Conservation (phyloP, 805 yeast species). For the Kuraishia borneana region DNA sequence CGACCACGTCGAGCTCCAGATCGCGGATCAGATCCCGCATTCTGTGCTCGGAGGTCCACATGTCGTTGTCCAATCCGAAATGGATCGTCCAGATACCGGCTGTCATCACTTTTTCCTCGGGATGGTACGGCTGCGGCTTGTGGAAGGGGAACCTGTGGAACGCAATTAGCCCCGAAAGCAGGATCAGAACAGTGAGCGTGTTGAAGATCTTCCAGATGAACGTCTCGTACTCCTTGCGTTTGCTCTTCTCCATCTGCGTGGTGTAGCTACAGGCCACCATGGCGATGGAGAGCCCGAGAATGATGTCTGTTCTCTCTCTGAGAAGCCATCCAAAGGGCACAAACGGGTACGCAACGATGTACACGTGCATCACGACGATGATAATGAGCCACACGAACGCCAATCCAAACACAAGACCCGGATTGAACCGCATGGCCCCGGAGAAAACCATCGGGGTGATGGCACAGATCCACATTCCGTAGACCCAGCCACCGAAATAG, state of each 20-base stretch:
- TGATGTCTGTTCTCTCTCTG: conserved; percentile 80
- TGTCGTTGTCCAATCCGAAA: conserved; percentile 92
- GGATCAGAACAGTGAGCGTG: conserved; percentile 3
- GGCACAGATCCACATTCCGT: conserved; percentile 50
- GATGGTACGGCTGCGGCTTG: conserved; percentile 59
- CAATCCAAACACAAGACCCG: conserved; percentile 40
- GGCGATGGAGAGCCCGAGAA: conserved; percentile 45
- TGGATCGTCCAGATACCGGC: conserved; percentile 99
- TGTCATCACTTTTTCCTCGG: conserved; percentile 63
- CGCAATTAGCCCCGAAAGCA: conserved; percentile 38
- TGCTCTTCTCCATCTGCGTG: conserved; percentile 7
- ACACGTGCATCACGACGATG: conserved; percentile 71
- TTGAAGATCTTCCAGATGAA: conserved; percentile 3
- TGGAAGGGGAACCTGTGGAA: conserved; percentile 45
- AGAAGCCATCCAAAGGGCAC: conserved; percentile 88
- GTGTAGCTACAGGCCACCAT: conserved; percentile 43
- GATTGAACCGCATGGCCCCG: conserved; percentile 40
- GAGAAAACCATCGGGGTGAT: conserved; percentile 51
- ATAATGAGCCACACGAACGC: conserved; percentile 39
- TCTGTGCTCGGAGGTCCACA: conserved; percentile 94
- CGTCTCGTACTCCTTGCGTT: background rate
- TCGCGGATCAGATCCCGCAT: conserved; percentile 79
- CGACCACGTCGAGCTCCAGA: conserved; percentile 84
- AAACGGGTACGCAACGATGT: conserved; percentile 98
- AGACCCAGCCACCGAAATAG: conserved; percentile 57